A percentile compares a stretch with the other conserved stretches of the same genome.
These are phyloP conservation scores for Cladophialophora chaetospira DNA, from an alignment of 2,329 filamentous ascomycete genomes.

Conservation along the genomic window DNA sequence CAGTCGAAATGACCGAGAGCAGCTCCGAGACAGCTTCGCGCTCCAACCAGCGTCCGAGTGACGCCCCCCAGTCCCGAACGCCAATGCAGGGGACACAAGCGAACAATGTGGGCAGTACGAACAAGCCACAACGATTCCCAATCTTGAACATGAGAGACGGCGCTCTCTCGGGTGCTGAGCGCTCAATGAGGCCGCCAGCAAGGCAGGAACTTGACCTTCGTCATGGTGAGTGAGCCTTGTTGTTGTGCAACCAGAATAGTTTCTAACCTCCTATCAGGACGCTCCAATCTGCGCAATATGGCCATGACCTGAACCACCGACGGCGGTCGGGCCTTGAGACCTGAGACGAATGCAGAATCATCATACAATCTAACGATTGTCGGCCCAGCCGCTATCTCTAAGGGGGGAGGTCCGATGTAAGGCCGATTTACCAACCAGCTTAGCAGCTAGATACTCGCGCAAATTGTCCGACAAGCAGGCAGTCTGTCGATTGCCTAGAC, in stretches of 20 bases:
- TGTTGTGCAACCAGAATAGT: neutral
- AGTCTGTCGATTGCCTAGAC: too few species aligned
- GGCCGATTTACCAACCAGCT: conserved; percentile 6
- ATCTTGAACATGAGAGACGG: conserved; percentile 3
- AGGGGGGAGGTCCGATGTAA: conserved; percentile 18
- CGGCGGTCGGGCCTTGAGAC: conserved; percentile 18
- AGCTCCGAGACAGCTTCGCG: conserved; percentile 37
- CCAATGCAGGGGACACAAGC: conserved; percentile 4
- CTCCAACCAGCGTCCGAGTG: conserved; percentile 24
- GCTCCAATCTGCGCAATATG: conserved; percentile 33
- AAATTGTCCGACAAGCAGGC: neutral
- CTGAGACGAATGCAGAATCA: neutral
- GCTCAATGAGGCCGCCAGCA: conserved; percentile 30
- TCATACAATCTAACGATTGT: neutral
- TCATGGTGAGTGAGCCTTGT: conserved; percentile 30
- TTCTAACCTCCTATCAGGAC: conserved; percentile 25
- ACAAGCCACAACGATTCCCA: conserved; percentile 17
- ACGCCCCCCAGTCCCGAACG: conserved; percentile 25
- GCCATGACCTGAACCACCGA: conserved; percentile 25
- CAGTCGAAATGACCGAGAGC: neutral
- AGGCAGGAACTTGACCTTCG: conserved; percentile 30
- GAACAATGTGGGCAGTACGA: neutral
- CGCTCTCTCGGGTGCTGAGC: conserved; percentile 19
- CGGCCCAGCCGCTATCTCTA: neutral
- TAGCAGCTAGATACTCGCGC: neutral